These are phyloP conservation scores for Aschersonia sp. DNA, from an alignment of 2,329 filamentous ascomycete species.

Conservation along the genomic window DNA sequence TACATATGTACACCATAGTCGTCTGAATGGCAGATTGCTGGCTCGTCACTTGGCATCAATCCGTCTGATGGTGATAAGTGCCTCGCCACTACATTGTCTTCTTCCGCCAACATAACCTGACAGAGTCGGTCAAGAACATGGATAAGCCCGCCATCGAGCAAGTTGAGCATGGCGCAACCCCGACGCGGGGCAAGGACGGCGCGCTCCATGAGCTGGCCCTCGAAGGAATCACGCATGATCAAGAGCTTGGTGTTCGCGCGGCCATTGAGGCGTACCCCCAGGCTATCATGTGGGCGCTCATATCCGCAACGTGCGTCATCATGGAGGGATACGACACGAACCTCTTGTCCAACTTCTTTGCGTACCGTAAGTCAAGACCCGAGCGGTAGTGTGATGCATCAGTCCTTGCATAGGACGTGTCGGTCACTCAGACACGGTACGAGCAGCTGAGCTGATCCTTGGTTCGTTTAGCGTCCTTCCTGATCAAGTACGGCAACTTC, in stretches of 20 bases:
- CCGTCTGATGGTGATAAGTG: not conserved
- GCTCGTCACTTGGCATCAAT: not conserved
- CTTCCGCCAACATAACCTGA: not conserved
- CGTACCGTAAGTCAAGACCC: constrained; percentile 11
- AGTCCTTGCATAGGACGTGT: too few relatives aligned
- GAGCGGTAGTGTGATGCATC: too few relatives aligned
- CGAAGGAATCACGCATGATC: constrained; percentile 6
- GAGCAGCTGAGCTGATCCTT: not conserved
- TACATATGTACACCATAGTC: not conserved
- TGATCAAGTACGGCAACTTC: constrained; percentile 14
- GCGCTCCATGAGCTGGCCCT: not conserved
- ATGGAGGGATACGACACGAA: constrained; percentile 28
- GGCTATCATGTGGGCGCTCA: constrained; percentile 22
- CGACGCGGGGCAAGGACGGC: not conserved
- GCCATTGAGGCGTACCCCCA: constrained; percentile 17
- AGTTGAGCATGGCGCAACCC: not conserved
- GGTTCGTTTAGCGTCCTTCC: constrained; percentile 5
- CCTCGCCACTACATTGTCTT: too few relatives aligned
- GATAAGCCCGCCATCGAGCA: not conserved
- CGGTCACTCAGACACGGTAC: too few relatives aligned
- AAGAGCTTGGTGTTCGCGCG: constrained; percentile 11
- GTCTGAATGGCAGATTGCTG: not conserved
- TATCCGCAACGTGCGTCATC: constrained; percentile 22
- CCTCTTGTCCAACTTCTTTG: constrained; percentile 21
- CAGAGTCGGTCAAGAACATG: not conserved